Conservation (phyloP, 768 basidiomycete genomes). For the Suillus plorans region DNA sequence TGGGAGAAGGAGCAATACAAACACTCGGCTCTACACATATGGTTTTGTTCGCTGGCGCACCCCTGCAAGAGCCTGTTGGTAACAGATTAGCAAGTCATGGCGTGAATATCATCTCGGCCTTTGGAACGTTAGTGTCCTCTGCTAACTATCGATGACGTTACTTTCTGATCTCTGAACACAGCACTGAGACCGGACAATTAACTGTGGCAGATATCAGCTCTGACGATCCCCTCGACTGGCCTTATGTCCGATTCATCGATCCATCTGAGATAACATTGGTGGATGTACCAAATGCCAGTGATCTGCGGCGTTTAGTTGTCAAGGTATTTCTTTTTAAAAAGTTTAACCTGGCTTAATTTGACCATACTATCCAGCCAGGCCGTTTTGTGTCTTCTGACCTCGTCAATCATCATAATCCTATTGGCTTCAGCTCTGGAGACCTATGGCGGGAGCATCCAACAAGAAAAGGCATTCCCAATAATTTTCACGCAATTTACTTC, state of each 20-base stretch:
- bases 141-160: background rate
- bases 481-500: background rate
- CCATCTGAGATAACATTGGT: background rate
- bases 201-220: background rate
- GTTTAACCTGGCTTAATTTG: background rate
- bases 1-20: background rate
- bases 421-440: background rate
- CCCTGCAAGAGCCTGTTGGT: background rate
- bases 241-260: background rate
- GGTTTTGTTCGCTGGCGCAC: background rate
- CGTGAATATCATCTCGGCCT: background rate
- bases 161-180: background rate
- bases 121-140: background rate
- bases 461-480: background rate
- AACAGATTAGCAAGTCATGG: background rate
- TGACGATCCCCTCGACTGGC: background rate
- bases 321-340: background rate
- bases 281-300: background rate
- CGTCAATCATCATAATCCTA: background rate
- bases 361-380: background rate
- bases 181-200: background rate
- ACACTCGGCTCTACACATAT: background rate
- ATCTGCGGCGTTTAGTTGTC: background rate
- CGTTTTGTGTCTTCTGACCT: background rate
- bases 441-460: background rate